These are phyloP conservation scores for Exobasidium cylindrosporum DNA, from an alignment of 1,284 basidiomycete species.

Conservation along the genomic window DNA sequence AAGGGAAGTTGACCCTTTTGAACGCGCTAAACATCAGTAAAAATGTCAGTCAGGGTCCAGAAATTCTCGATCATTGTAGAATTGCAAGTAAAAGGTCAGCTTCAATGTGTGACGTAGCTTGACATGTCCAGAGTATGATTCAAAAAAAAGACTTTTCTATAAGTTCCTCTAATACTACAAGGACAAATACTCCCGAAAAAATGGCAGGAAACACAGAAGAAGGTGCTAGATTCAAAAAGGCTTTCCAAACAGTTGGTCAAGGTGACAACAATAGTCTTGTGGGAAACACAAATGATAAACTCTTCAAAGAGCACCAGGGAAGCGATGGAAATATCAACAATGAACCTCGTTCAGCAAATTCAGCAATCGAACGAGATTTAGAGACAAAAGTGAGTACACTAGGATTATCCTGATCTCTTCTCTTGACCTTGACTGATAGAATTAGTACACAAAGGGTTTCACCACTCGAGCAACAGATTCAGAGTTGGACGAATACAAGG, in stretches of 20 bases:
- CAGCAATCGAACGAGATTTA: slow-evolving; percentile 4
- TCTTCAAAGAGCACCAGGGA: background rate
- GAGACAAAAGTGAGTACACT: background rate
- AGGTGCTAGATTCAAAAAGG: slow-evolving; percentile 7
- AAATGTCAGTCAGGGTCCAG: no score
- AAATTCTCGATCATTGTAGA: no score
- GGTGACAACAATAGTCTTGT: slow-evolving; percentile 8
- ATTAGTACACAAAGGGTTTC: slow-evolving; percentile 16
- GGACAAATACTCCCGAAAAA: no score
- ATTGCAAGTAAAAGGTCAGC: no score
- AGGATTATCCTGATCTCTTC: no score
- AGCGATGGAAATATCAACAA: background rate
- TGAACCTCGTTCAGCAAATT: slow-evolving; percentile 7
- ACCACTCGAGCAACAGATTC: slow-evolving; percentile 6
- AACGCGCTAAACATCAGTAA: no score
- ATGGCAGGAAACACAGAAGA: slow-evolving; percentile 11
- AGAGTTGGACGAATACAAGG: slow-evolving; percentile 10
- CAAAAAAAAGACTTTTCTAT: no score
- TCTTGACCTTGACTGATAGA: no score
- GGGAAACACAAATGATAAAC: slow-evolving; percentile 1
- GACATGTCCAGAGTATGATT: no score
- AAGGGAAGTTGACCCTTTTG: no score
- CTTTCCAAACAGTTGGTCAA: background rate
- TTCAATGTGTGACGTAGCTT: no score
- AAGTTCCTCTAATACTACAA: no score